Base-by-base conservation (phyloP, 148 eudicot genomes). In the Nepenthes mirabilis region DNA sequence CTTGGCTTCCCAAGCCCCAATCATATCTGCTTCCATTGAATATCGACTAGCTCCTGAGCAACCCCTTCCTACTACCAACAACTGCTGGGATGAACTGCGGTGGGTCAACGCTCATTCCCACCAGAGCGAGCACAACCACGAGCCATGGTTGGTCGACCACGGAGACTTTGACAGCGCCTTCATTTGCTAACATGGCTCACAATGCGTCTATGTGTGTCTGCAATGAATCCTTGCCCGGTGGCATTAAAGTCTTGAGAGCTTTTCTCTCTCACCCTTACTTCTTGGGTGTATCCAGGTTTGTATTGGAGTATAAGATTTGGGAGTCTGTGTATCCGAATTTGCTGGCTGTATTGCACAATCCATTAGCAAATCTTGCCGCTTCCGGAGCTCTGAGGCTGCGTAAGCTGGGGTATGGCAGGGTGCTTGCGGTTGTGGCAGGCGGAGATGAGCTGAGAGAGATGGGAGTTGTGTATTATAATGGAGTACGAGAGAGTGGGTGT, bases 11-110 rank as follows among this genome's bases (percentile, higher is more conserved):
- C 33, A 57, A n/a, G 66, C 80, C 5, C 57, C 53, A 9, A 72
- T 40, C 6, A 23, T 78, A 0, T 56, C 68, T n/a, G 52, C 78
- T 37, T 70, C 80, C 13, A 74, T 82, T 35, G 77, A 82, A 4
- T 82, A 68, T 36, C 58, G 82, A 13, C 58, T 67, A 1, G 75
- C 75, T 14, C 80, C 80, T 0, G 80, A 76, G 35, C 63, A 70
- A 59, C 56, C 37, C 33, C 57, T 69, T 33, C 72, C 67, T 1
- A 36, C 67, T 10, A 57, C 67, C 51, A 62, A 62, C 0, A 67
- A 69, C 36, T 52, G 52, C 3, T 63, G 61, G 67, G 33, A 52
- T 33, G 67, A 67, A 36, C 52, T 69, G 50, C 34, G 36, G 14
- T 62, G 63, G 53, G 51, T 49, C n/a, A n/a, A 0, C 14, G 62